Evolutionary conservation across 495 filamentous ascomycete species (phyloP).

Genomic region (Lasiosphaeria ovina): DNA sequence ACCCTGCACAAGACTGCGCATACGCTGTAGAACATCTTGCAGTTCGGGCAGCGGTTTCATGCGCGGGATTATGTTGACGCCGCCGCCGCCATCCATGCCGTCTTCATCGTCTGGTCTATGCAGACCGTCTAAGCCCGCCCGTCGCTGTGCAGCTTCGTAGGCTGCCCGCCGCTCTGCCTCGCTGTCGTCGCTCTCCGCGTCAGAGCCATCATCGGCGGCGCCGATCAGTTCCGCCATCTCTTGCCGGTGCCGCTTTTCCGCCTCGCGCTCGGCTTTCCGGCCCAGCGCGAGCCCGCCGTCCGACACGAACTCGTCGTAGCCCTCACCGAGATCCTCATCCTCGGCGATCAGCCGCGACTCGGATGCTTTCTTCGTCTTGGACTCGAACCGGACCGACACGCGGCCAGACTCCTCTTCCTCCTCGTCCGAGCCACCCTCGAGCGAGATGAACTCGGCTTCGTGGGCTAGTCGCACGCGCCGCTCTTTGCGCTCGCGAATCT

Average conservation of each 20-base stretch:
- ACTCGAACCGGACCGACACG: constrained; percentile 42
- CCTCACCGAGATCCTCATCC: constrained; percentile 93
- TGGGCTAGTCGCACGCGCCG: constrained; percentile 75
- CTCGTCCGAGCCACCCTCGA: constrained; percentile 58
- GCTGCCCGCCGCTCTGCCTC: constrained; percentile 78
- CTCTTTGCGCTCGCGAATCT: constrained; percentile 90
- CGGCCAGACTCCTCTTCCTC: constrained; percentile 34
- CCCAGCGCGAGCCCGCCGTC: constrained; percentile 80
- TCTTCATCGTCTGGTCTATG: constrained; percentile 37
- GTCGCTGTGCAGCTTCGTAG: constrained; percentile 85
- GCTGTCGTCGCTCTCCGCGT: constrained; percentile 66
- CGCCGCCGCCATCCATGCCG: constrained; percentile 23
- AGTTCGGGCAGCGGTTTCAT: constrained; percentile 58
- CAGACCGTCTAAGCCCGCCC: constrained; percentile 72
- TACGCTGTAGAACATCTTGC: constrained; percentile 45
- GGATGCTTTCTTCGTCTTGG: constrained; percentile 48
- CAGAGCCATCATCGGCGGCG: constrained; percentile 64
- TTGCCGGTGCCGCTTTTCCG: constrained; percentile 60
- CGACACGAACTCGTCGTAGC: constrained; percentile 88
- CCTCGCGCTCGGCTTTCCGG: constrained; percentile 74
- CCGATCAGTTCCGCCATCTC: constrained; percentile 84
- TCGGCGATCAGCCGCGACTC: constrained; percentile 78
- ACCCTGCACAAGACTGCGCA: constrained; percentile 38
- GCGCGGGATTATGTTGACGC: constrained; percentile 39
- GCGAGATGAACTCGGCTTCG: constrained; percentile 74